Evolutionary conservation across 2,329 filamentous ascomycete genomes (phyloP), one percentile per base, ranked within the genome.

Genomic region (Colletotrichum sp.): DNA sequence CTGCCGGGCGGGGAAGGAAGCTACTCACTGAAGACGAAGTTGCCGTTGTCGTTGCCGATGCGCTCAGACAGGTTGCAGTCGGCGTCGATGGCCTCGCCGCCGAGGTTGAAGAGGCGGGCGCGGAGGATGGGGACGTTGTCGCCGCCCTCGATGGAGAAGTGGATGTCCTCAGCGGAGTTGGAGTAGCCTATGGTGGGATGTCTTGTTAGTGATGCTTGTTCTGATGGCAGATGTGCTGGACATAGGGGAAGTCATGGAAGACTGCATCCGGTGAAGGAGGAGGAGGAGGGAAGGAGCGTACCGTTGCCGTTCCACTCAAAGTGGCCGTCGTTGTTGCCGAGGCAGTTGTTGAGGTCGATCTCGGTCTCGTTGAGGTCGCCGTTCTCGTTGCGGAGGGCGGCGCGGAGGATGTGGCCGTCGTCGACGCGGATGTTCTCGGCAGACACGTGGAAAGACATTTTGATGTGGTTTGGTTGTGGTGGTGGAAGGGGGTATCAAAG

Each of bases 21-120:
- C 34, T 18, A 65, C 68, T 71, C 28, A 75, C 73, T 34, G 32
- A 84, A 87, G 71, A 77, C 67, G 74, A 91, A 85, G 2, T 74
- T 32, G n/a, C 91, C 91, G 78, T 89, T 80, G 24, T 87, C 78
- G 82, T 92, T 92, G 74, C 82, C 82, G 70, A 93, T 85, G 74
- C 88, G 84, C 86, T 92, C 89, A 4, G 86, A 81, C 8, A 93
- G 86, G 84, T 93, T 92, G 78, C 92, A 77, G 78, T 92, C 86
- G 48, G 85, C 82, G 8, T 82, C 74, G 3, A 83, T 74, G 2
- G 73, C 69, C 21, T 90, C 83, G 52, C 89, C 90, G 0, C 89
- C 83, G 2, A 81, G 65, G 36, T 86, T 85, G 52, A 74, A 79
- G 36, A 92, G 85, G 0, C 63, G 74, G 48, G 90, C 90, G 21